phyloP scores from a whole-genome alignment of 805 yeast species.

The Candida railenensis region DNA sequence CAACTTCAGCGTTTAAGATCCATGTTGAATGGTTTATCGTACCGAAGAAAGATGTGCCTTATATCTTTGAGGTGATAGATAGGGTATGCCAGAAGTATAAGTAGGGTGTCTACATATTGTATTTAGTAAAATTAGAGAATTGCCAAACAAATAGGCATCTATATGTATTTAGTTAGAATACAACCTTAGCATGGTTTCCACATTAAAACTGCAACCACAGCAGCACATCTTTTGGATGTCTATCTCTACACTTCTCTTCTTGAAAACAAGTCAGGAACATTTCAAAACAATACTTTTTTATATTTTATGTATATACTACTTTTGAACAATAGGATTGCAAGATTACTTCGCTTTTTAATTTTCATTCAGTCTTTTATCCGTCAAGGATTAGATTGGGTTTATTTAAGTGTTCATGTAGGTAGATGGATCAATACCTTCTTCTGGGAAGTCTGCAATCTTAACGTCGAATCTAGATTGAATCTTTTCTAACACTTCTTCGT shows the following conservation, averaged over 20 bases:
- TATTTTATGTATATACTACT: neutral
- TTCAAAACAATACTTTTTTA: neutral
- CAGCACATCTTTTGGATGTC: too few relatives aligned
- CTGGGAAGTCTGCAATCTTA: slow-evolving; percentile 92
- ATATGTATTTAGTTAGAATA: too few relatives aligned
- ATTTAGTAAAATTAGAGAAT: too few relatives aligned
- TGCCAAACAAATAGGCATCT: too few relatives aligned
- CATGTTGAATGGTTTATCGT: slow-evolving; percentile 61
- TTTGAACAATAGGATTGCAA: neutral
- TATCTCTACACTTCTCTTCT: too few relatives aligned
- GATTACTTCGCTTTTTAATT: neutral
- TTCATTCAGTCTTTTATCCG: neutral
- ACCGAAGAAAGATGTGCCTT: slow-evolving; percentile 38
- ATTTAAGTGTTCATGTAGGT: slow-evolving; percentile 92
- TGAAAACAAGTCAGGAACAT: neutral
- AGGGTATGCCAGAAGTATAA: slow-evolving; percentile 13
- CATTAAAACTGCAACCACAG: too few relatives aligned
- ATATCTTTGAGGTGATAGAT: slow-evolving; percentile 35
- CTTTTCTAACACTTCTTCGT: slow-evolving; percentile 84
- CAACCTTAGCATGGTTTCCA: too few relatives aligned
- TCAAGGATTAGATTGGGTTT: neutral
- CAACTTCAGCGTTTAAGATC: slow-evolving; percentile 1
- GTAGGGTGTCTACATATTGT: too few relatives aligned
- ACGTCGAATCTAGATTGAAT: slow-evolving; percentile 98
- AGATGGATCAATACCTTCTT: slow-evolving; percentile 95